phyloP scores from a whole-genome alignment of 108 stramenopile species.

The Chaetoceros muelleri region DNA sequence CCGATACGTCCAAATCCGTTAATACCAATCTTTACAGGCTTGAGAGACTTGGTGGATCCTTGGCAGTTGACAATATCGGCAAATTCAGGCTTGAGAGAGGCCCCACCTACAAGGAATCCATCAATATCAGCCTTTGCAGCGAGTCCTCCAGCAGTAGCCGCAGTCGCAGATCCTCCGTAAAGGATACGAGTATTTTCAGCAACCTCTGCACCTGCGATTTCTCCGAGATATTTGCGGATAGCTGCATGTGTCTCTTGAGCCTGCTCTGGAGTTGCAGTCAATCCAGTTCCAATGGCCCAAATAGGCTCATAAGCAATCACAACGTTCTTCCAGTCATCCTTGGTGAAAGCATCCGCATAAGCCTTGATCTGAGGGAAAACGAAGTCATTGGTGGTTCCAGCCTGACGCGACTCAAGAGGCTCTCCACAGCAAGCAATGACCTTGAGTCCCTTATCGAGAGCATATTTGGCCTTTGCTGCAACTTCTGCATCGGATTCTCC shows the following conservation, averaged over 20 bases:
- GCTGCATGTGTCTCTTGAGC: conserved; percentile 90
- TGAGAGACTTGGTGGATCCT: conserved; percentile 40
- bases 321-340: conserved; percentile 79
- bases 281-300: conserved; percentile 98
- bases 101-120: conserved; percentile 99
- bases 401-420: conserved; percentile 89
- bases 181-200: conserved; percentile 80
- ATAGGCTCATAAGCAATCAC: conserved; percentile 92
- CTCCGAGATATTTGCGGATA: conserved; percentile 75
- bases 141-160: conserved; percentile 84
- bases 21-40: conserved; percentile 76
- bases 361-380: conserved; percentile 95
- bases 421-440: conserved; percentile 99
- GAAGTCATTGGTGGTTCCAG: conserved; percentile 95
- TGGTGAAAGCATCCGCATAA: conserved; percentile 80
- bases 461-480: conserved; percentile 92
- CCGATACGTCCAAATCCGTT: conserved; percentile 97
- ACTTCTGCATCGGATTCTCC: conserved; percentile 88
- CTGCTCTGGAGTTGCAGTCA: conserved; percentile 93
- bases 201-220: conserved; percentile 80
- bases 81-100: conserved; percentile 95
- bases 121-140: conserved; percentile 95
- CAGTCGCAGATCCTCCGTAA: conserved; percentile 94
- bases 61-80: conserved; percentile 91
- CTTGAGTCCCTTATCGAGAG: conserved; percentile 79